Base-by-base conservation (phyloP, 495 filamentous ascomycete species). In the Talaromyces adpressus region DNA sequence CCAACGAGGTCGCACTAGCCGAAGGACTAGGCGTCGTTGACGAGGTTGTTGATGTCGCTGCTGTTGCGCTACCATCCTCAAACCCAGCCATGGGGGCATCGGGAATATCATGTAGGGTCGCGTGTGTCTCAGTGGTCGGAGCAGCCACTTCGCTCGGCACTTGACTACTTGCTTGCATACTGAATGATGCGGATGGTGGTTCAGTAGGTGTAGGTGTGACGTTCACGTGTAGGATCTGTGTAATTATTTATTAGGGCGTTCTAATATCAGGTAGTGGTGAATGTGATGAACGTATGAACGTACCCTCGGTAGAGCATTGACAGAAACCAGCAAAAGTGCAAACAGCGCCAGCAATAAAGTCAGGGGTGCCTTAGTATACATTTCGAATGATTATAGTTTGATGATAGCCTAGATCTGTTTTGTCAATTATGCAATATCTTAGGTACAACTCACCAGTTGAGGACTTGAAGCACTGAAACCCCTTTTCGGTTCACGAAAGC, bases 261-360 rank as follows among this genome's bases (percentile, higher is more conserved):
- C 7, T 18, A 7, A 7, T 36, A 36, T 49, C 45, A 16, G 14
- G 36, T 49, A 18, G 14, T 6, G 6, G 45, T 20, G 11, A 18
- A 49, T 49, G 39, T 45, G 39, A 23, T 6, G 18, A 18, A 60
- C 58, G 20, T 60, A 23, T 6, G 18, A 18, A 60, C 58, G 20
- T 60, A 60, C 58, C 25, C 36, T 23, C 8, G 58, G 58, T 12
- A 60, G 22, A 60, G 58, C 58, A 36, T 60, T 45, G 20, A 60
- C 58, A 23, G 36, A 47, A 27, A 47, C 32, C 23, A 47, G 9
- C 27, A 58, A 23, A 29, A 60, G 18, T 4, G 32, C 39, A 2
- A 60, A 39, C 18, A 60, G 36, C 12, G 23, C 34, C 11, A 60
- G 18, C 3, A 60, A 29, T 4, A 60, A 25, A 45, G 34, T 25